phyloP scores from a whole-genome alignment of 2,329 filamentous ascomycete species.

The Stachybotrys chartarum region DNA sequence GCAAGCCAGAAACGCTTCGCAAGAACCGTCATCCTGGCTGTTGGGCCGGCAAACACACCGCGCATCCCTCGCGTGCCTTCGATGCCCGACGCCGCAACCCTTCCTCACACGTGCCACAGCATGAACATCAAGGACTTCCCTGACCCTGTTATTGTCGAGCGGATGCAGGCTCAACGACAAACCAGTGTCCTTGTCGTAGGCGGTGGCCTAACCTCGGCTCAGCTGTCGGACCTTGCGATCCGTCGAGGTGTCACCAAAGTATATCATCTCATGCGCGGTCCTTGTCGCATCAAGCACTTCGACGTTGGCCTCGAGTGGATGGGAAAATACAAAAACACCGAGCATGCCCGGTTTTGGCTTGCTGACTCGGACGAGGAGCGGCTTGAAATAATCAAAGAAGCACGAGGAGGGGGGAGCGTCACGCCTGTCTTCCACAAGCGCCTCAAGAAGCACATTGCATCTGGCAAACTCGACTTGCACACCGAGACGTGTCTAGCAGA shows the following conservation, averaged over 20 bases:
- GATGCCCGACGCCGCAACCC: conserved; percentile 13
- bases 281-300: conserved; percentile 62
- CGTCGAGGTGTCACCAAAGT: conserved; percentile 59
- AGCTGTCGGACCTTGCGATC: conserved; percentile 61
- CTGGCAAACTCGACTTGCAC: conserved; percentile 45
- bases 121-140: conserved; percentile 57
- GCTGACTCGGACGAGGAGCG: conserved; percentile 66
- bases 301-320: conserved; percentile 74
- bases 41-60: conserved; percentile 61
- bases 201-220: conserved; percentile 70
- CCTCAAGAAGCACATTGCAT: conserved; percentile 51
- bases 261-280: conserved; percentile 60
- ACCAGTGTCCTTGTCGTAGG: conserved; percentile 66
- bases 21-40: conserved; percentile 59
- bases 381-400: conserved; percentile 55
- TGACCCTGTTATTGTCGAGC: conserved; percentile 39
- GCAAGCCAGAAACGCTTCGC: conserved; percentile 47
- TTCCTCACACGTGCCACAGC: conserved; percentile 51
- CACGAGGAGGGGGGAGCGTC: conserved; percentile 70
- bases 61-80: conserved; percentile 32
- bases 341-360: conserved; percentile 71
- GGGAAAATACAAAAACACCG: conserved; percentile 72
- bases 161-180: conserved; percentile 39
- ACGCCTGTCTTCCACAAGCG: conserved; percentile 61
- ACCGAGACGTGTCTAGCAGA: conserved; percentile 49